Evolutionary conservation across 139 green algal genomes (phyloP).

Genomic region (Eudorina sp.): DNA sequence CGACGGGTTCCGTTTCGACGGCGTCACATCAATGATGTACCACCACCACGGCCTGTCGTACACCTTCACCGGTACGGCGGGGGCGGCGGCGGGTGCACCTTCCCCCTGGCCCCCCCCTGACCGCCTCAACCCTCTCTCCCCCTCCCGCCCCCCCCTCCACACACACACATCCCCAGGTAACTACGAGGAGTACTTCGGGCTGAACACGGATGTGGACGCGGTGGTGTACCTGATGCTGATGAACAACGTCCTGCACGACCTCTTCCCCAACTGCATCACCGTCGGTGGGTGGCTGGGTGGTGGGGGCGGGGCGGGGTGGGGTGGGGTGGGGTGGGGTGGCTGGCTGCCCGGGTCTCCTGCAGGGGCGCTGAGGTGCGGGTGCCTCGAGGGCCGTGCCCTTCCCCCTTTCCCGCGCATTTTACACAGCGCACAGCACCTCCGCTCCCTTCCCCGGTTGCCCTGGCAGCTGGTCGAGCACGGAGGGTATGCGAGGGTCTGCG

Average conservation of each 20-base stretch:
- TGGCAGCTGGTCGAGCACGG: too few species aligned
- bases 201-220: slow-evolving; percentile 92
- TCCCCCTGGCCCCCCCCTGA: too few species aligned
- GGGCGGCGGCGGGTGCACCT: background rate
- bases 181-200: slow-evolving; percentile 98
- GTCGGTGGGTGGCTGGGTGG: slow-evolving; percentile 72
- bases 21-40: slow-evolving; percentile 99
- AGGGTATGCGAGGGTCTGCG: too few species aligned
- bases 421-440: too few species aligned
- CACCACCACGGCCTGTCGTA: slow-evolving; percentile 97
- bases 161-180: slow-evolving; percentile 68
- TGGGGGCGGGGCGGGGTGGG: background rate
- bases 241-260: slow-evolving; percentile 95
- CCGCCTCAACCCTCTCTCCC: too few species aligned
- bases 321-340: background rate
- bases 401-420: too few species aligned
- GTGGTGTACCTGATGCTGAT: slow-evolving; percentile 94
- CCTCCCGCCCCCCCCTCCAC: background rate
- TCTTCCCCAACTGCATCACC: slow-evolving; percentile 92
- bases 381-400: too few species aligned
- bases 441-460: too few species aligned
- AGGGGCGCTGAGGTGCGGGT: too few species aligned
- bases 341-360: too few species aligned
- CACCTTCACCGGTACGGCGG: slow-evolving; percentile 83
- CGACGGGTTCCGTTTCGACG: slow-evolving; percentile 97